These are phyloP conservation scores for Fusarium sp. DNA, from an alignment of 2,329 filamentous ascomycete genomes.

Conservation along the genomic window DNA sequence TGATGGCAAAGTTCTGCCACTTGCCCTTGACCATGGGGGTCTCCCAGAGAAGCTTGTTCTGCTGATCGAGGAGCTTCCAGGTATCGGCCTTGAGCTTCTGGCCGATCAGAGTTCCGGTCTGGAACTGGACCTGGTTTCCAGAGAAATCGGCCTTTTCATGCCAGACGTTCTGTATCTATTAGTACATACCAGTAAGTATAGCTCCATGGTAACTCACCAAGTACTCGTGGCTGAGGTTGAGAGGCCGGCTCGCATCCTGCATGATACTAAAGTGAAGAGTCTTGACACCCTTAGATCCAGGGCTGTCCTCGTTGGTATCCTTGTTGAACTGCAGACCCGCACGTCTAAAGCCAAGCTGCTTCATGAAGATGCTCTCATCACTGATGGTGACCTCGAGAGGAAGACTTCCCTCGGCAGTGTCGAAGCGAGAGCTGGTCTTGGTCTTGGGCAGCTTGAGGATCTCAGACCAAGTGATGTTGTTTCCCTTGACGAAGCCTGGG, in stretches of 20 bases:
- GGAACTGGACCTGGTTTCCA: slow-evolving; percentile 66
- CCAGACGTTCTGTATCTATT: slow-evolving; percentile 53
- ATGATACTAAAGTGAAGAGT: slow-evolving; percentile 72
- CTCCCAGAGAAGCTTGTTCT: slow-evolving; percentile 63
- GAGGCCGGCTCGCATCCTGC: slow-evolving; percentile 62
- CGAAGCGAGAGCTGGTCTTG: slow-evolving; percentile 53
- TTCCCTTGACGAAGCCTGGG: slow-evolving; percentile 65
- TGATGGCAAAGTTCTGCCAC: slow-evolving; percentile 73
- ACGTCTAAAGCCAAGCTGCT: slow-evolving; percentile 71
- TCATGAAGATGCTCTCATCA: slow-evolving; percentile 71
- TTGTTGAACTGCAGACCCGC: slow-evolving; percentile 51
- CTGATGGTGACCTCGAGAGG: slow-evolving; percentile 67
- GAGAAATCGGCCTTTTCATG: slow-evolving; percentile 61
- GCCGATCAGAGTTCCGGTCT: slow-evolving; percentile 66
- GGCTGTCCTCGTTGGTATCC: slow-evolving; percentile 61
- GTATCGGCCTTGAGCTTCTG: slow-evolving; percentile 53
- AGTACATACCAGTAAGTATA: background rate
- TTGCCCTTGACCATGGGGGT: slow-evolving; percentile 62
- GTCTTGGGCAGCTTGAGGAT: slow-evolving; percentile 60
- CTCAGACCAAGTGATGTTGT: slow-evolving; percentile 64
- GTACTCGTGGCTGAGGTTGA: slow-evolving; percentile 73
- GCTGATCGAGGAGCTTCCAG: slow-evolving; percentile 62
- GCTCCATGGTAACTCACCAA: slow-evolving; percentile 53
- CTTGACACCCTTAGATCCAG: slow-evolving; percentile 65
- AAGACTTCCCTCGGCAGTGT: slow-evolving; percentile 55